phyloP scores from a whole-genome alignment of 1,139 yeast genomes.

The Taiozyma onychis region DNA sequence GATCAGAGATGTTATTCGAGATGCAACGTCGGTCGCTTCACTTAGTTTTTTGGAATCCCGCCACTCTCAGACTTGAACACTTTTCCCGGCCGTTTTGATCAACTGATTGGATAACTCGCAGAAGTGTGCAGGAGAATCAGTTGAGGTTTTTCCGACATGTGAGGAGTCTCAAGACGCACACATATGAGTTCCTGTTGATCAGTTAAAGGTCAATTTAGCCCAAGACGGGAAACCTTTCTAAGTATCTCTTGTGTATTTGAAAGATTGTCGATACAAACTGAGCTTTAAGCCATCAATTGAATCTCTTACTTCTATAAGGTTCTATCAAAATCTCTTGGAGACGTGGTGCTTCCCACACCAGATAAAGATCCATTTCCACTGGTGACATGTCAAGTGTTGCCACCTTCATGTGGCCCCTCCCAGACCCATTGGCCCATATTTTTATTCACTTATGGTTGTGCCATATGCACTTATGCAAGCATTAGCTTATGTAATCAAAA shows the following conservation, averaged over 20 bases:
- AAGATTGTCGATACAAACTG: too few relatives aligned
- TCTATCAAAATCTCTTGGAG: not conserved
- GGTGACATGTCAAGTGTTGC: not conserved
- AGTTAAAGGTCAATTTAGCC: too few relatives aligned
- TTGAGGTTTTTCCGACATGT: not conserved
- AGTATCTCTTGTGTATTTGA: too few relatives aligned
- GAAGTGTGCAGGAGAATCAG: not conserved
- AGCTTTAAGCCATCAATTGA: not conserved
- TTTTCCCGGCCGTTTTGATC: not conserved
- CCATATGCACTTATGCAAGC: conserved; percentile 5
- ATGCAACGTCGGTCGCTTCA: not conserved
- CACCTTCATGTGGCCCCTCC: not conserved
- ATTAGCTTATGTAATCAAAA: conserved; percentile 3
- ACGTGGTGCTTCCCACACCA: not conserved
- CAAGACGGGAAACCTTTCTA: too few relatives aligned
- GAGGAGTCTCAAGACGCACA: not conserved
- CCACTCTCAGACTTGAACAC: not conserved
- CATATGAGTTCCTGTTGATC: too few relatives aligned
- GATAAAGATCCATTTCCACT: not conserved
- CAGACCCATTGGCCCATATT: not conserved
- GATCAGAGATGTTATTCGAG: not conserved
- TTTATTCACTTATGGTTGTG: not conserved
- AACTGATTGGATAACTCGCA: not conserved
- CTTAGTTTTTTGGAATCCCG: not conserved
- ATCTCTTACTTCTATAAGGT: not conserved